Evolutionary conservation across 2,329 filamentous ascomycete species (phyloP).

Genomic region (Botrytis aclada): DNA sequence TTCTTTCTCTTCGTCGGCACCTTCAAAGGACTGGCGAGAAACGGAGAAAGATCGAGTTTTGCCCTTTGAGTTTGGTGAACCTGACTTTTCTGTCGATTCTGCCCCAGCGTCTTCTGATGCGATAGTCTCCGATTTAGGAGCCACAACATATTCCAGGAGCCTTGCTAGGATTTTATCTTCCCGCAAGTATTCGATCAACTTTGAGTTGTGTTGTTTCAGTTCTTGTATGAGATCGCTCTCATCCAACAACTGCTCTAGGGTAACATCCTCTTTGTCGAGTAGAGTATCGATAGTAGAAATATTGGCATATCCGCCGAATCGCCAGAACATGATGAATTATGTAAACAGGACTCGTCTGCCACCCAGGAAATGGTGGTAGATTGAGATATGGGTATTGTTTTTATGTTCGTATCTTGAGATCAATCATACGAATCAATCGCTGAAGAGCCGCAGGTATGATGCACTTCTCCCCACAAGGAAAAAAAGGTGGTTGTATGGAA

Average conservation of each 20-base stretch:
- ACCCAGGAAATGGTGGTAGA: conserved; percentile 29
- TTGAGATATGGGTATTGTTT: conserved; percentile 27
- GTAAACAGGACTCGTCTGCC: conserved; percentile 36
- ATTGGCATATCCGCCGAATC: conserved; percentile 98
- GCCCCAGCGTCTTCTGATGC: conserved; percentile 51
- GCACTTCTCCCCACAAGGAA: conserved; percentile 24
- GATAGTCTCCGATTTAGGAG: conserved; percentile 64
- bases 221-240: conserved; percentile 96
- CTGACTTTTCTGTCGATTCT: conserved; percentile 50
- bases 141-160: conserved; percentile 87
- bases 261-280: conserved; percentile 92
- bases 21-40: conserved; percentile 46
- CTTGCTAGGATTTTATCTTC: conserved; percentile 81
- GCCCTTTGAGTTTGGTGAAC: conserved; percentile 49
- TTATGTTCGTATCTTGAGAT: conserved; percentile 26
- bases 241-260: conserved; percentile 91
- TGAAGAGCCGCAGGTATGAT: conserved; percentile 26
- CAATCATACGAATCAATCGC: conserved; percentile 36
- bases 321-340: conserved; percentile 88
- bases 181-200: conserved; percentile 92
- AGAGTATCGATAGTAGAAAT: conserved; percentile 95
- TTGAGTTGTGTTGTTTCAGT: conserved; percentile 96
- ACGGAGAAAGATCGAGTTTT: conserved; percentile 51
- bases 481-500: conserved; percentile 15
- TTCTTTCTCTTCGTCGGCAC: conserved; percentile 72